These are phyloP conservation scores for Fusarium sacchari DNA, from an alignment of 2,329 filamentous ascomycete genomes.

Conservation along the genomic window DNA sequence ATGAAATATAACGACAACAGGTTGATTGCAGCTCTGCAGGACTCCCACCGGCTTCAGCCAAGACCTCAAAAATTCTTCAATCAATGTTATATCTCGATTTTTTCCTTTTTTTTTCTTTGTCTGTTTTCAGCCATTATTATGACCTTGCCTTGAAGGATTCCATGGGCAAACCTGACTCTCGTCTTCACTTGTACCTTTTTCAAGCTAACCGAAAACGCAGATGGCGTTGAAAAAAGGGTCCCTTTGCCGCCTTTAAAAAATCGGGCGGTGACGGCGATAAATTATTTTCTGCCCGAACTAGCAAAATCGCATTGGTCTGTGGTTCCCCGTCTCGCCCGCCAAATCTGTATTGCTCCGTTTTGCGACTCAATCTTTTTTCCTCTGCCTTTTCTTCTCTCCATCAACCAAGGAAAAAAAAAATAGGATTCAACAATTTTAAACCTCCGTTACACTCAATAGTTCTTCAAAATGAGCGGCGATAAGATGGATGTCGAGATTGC, in stretches of 20 bases:
- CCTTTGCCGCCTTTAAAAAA: conserved; percentile 30
- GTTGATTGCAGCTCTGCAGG: not conserved
- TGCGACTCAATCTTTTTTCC: conserved; percentile 29
- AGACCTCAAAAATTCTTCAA: not conserved
- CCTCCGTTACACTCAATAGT: not conserved
- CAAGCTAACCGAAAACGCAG: conserved; percentile 18
- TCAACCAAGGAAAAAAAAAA: not conserved
- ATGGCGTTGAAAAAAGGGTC: conserved; percentile 31
- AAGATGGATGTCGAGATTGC: conserved; percentile 69
- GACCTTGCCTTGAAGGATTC: not conserved
- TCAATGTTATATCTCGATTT: not conserved
- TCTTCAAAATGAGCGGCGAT: conserved; percentile 57
- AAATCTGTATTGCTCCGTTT: conserved; percentile 23
- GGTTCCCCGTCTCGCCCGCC: conserved; percentile 25
- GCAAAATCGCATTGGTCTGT: conserved; percentile 41
- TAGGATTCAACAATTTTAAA: not conserved
- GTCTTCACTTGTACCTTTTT: not conserved
- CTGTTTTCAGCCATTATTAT: not conserved
- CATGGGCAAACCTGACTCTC: not conserved
- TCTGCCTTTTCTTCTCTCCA: conserved; percentile 6
- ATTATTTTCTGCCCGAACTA: conserved; percentile 46
- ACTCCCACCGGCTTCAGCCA: not conserved
- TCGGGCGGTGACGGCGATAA: conserved; percentile 46
- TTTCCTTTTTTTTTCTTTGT: not conserved
- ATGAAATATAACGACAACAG: not conserved